Conservation (phyloP, 2,329 filamentous ascomycete genomes). For the Sporothrix globosa region DNA sequence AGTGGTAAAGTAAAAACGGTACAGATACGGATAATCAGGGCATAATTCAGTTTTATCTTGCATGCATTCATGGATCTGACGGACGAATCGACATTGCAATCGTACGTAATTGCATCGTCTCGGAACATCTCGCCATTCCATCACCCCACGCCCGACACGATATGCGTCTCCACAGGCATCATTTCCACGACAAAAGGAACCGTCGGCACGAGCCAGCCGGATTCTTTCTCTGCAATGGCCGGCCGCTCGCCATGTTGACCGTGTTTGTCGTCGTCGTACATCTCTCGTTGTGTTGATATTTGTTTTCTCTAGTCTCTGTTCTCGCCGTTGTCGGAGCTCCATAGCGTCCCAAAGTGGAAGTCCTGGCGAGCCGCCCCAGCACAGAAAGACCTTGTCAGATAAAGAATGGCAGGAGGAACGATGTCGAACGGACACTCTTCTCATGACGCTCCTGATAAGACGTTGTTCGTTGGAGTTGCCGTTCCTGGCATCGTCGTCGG, state of each 20-base stretch:
- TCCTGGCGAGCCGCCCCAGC: background rate
- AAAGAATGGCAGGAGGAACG: too few species aligned
- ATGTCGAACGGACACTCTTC: background rate
- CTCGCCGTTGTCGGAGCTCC: conserved; percentile 6
- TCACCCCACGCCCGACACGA: background rate
- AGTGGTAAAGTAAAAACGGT: background rate
- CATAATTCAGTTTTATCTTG: background rate
- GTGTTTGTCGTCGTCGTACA: background rate
- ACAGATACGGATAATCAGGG: background rate
- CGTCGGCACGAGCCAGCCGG: too few species aligned
- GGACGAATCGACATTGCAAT: too few species aligned
- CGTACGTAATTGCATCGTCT: too few species aligned
- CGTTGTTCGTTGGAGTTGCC: background rate
- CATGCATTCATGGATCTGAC: too few species aligned
- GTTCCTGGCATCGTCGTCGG: background rate
- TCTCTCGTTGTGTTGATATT: too few species aligned
- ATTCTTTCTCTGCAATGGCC: background rate
- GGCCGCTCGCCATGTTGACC: background rate
- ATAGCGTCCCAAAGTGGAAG: background rate
- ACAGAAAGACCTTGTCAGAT: background rate
- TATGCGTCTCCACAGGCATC: background rate
- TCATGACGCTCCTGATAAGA: background rate
- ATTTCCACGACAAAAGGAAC: background rate
- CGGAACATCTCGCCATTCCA: background rate
- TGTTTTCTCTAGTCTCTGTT: background rate